Conservation (phyloP, 1,284 basidiomycete genomes). For the Apiotrichum siamense region DNA sequence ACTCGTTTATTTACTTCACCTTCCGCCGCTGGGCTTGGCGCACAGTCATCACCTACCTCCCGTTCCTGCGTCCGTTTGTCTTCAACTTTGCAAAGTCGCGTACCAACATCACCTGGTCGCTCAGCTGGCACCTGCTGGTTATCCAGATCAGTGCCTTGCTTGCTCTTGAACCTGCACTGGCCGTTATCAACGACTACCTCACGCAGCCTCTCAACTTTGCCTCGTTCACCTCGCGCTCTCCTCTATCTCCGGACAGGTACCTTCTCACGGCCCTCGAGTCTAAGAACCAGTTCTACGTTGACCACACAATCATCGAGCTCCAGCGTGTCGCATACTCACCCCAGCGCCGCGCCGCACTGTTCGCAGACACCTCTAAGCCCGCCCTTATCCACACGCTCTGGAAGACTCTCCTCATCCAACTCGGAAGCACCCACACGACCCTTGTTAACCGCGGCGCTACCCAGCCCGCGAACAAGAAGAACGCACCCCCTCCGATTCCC, state of each 20-base stretch:
- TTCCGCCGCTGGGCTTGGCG: constrained; percentile 16
- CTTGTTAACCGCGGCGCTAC: constrained; percentile 19
- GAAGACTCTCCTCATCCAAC: constrained; percentile 31
- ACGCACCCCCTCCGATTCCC: neutral
- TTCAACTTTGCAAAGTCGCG: constrained; percentile 36
- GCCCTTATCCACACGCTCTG: constrained; percentile 28
- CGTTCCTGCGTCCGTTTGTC: constrained; percentile 30
- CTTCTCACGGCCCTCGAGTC: constrained; percentile 33
- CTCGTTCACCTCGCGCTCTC: constrained; percentile 30
- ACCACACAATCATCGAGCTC: constrained; percentile 44
- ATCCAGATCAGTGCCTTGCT: constrained; percentile 24
- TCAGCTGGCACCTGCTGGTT: constrained; percentile 25
- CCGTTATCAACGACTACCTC: constrained; percentile 32
- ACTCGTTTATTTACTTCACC: constrained; percentile 16
- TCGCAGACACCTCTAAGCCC: constrained; percentile 29
- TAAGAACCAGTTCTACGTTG: constrained; percentile 30
- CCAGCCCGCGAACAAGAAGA: constrained; percentile 5
- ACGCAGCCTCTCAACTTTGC: constrained; percentile 39
- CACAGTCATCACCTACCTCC: constrained; percentile 13
- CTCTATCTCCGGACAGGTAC: constrained; percentile 31
- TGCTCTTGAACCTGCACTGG: constrained; percentile 23
- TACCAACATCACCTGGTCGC: constrained; percentile 21
- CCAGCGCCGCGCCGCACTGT: constrained; percentile 28
- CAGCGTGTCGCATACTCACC: constrained; percentile 28
- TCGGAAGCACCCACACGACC: constrained; percentile 24